These are phyloP conservation scores for Aspergillus felis DNA, from an alignment of 2,329 filamentous ascomycete species.

Conservation along the genomic window DNA sequence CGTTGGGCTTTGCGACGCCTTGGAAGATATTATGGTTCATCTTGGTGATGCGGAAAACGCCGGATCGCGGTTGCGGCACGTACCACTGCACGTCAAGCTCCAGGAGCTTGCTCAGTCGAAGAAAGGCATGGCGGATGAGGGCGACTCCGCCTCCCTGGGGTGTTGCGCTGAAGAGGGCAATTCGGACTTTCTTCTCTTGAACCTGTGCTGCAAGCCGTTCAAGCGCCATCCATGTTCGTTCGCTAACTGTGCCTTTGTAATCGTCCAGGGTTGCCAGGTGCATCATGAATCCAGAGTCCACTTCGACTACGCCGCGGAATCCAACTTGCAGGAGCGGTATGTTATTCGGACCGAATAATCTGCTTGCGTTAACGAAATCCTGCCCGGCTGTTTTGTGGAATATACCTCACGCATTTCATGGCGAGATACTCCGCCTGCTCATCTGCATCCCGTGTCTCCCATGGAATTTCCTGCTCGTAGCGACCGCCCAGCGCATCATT, in stretches of 20 bases:
- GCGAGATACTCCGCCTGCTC: constrained; percentile 80
- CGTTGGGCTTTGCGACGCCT: constrained; percentile 64
- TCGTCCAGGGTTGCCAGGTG: constrained; percentile 55
- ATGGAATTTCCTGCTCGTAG: constrained; percentile 30
- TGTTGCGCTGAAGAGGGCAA: constrained; percentile 76
- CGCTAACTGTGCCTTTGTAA: constrained; percentile 59
- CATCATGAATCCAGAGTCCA: constrained; percentile 63
- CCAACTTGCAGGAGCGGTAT: constrained; percentile 65
- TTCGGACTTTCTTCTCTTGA: constrained; percentile 59
- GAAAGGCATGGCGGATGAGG: constrained; percentile 74
- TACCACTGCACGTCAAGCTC: constrained; percentile 67
- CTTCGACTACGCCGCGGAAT: constrained; percentile 65
- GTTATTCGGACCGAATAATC: constrained; percentile 68
- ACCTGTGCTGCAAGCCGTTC: constrained; percentile 61
- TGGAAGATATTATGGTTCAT: constrained; percentile 87
- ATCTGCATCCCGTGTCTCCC: constrained; percentile 61
- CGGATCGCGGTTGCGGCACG: constrained; percentile 74
- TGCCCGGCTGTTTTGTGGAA: not conserved
- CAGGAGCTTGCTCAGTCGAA: constrained; percentile 64
- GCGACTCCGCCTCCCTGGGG: constrained; percentile 80
- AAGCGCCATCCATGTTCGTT: constrained; percentile 62
- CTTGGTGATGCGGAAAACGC: constrained; percentile 79
- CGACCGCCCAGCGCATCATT: constrained; percentile 9
- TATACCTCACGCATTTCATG: constrained; percentile 70
- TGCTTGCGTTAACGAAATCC: constrained; percentile 24